These are phyloP conservation scores for Plantago major DNA, from an alignment of 257 asterid species.

Conservation along the genomic window DNA sequence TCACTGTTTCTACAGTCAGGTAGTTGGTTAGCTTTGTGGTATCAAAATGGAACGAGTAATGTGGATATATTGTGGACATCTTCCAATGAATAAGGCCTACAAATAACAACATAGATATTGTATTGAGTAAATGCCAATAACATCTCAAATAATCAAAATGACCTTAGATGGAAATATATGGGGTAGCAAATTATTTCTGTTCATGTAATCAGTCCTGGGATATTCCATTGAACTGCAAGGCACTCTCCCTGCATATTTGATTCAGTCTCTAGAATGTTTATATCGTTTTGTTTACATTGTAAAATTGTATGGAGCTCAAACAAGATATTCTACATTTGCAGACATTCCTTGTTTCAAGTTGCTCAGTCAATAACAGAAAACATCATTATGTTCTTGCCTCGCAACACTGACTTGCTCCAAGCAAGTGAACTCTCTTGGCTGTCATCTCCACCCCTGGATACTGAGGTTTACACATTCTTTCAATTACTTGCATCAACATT, in stretches of 20 bases:
- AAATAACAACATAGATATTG: too few relatives aligned
- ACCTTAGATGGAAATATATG: too few relatives aligned
- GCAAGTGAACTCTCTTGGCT: constrained; percentile 71
- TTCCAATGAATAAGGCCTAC: too few relatives aligned
- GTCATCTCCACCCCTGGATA: constrained; percentile 70
- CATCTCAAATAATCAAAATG: too few relatives aligned
- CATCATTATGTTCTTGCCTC: constrained; percentile 76
- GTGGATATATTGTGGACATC: too few relatives aligned
- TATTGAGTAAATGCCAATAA: too few relatives aligned
- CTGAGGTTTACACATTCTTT: constrained; percentile 38
- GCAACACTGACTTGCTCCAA: constrained; percentile 56
- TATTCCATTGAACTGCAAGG: too few relatives aligned
- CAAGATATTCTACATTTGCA: constrained; percentile 27
- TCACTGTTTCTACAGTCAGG: too few relatives aligned
- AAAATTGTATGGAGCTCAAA: background rate
- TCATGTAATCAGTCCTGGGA: too few relatives aligned
- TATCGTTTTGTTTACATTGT: background rate
- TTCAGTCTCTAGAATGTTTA: background rate
- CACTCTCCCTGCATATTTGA: background rate
- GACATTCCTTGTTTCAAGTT: constrained; percentile 60
- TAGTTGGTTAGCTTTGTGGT: too few relatives aligned
- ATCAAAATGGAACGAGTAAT: too few relatives aligned
- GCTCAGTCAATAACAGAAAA: constrained; percentile 66
- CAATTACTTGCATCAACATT: background rate
- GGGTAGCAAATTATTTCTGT: too few relatives aligned